Evolutionary conservation across 2,329 filamentous ascomycete genomes (phyloP).

Genomic region (Aspergillus fumigatiaffinis): DNA sequence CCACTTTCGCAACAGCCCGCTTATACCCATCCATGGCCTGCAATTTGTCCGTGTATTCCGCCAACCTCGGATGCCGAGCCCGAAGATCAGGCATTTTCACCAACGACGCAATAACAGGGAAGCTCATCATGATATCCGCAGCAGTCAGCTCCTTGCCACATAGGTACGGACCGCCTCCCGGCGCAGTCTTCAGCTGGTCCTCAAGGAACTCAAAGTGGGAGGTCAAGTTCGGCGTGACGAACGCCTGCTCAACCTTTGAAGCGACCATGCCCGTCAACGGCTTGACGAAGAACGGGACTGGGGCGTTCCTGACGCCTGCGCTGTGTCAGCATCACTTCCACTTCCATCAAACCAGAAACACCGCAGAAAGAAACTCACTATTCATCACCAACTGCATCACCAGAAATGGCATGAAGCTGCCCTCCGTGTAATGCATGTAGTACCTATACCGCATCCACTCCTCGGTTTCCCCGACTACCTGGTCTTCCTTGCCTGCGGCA

Average conservation of each 20-base stretch:
- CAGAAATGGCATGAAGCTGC: slow-evolving; percentile 71
- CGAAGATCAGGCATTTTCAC: slow-evolving; percentile 27
- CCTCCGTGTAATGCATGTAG: slow-evolving; percentile 80
- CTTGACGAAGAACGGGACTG: slow-evolving; percentile 66
- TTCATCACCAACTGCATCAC: slow-evolving; percentile 61
- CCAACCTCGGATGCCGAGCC: slow-evolving; percentile 37
- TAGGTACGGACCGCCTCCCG: slow-evolving; percentile 35
- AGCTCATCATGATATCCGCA: slow-evolving; percentile 47
- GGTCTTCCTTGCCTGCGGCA: slow-evolving; percentile 48
- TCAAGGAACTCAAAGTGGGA: slow-evolving; percentile 45
- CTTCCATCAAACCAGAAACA: neutral
- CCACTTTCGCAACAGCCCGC: slow-evolving; percentile 38
- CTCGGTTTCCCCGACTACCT: slow-evolving; percentile 57
- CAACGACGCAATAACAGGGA: slow-evolving; percentile 41
- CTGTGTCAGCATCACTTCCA: neutral
- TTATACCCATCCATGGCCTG: slow-evolving; percentile 38
- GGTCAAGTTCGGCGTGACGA: slow-evolving; percentile 38
- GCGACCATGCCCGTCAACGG: slow-evolving; percentile 58
- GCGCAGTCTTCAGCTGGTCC: slow-evolving; percentile 40
- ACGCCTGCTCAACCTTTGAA: slow-evolving; percentile 38
- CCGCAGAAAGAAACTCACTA: slow-evolving; percentile 36
- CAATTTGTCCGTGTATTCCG: slow-evolving; percentile 33
- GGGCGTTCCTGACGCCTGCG: slow-evolving; percentile 46
- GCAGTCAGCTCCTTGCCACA: slow-evolving; percentile 43
- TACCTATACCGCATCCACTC: slow-evolving; percentile 61